A percentile compares a stretch with the other conserved stretches of the same genome.
Conservation (phyloP, 1,284 basidiomycete genomes). For the Omphalotus olearius region DNA sequence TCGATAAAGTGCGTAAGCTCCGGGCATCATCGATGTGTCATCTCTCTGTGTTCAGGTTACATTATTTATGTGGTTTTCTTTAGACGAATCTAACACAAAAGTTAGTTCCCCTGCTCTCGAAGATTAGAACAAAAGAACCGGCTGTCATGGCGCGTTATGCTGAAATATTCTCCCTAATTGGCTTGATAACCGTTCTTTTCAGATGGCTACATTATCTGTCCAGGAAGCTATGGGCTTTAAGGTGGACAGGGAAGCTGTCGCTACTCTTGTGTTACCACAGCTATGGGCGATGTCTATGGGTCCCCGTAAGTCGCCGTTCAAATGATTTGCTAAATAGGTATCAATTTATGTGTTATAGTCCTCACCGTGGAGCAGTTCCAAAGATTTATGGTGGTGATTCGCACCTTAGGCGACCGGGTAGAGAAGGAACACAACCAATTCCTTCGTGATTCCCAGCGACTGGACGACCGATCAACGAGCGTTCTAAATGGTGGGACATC, state of each 20-base stretch:
- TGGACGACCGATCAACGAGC: constrained; percentile 70
- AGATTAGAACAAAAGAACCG: constrained; percentile 94
- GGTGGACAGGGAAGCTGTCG: constrained; percentile 92
- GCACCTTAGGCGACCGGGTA: constrained; percentile 72
- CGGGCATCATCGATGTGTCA: no score
- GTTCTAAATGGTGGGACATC: constrained; percentile 31
- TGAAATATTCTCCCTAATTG: background rate
- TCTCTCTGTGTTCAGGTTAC: constrained; percentile 1
- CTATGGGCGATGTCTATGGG: constrained; percentile 97
- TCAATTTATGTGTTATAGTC: constrained; percentile 39
- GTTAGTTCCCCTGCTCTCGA: constrained; percentile 88
- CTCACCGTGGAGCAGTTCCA: constrained; percentile 90
- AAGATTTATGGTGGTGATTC: constrained; percentile 82
- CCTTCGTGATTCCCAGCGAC: constrained; percentile 76
- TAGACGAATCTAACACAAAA: constrained; percentile 88
- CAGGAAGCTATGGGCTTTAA: constrained; percentile 97
- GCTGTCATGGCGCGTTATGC: constrained; percentile 70
- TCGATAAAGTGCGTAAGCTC: constrained; percentile 72
- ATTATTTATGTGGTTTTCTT: background rate
- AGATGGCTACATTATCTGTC: constrained; percentile 91
- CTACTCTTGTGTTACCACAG: constrained; percentile 89
- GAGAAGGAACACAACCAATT: constrained; percentile 85
- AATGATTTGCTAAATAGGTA: background rate
- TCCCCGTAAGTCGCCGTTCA: constrained; percentile 58
- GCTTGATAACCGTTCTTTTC: background rate